phyloP scores from a whole-genome alignment of 2,329 filamentous ascomycete genomes.

The Diaporthe sp. region DNA sequence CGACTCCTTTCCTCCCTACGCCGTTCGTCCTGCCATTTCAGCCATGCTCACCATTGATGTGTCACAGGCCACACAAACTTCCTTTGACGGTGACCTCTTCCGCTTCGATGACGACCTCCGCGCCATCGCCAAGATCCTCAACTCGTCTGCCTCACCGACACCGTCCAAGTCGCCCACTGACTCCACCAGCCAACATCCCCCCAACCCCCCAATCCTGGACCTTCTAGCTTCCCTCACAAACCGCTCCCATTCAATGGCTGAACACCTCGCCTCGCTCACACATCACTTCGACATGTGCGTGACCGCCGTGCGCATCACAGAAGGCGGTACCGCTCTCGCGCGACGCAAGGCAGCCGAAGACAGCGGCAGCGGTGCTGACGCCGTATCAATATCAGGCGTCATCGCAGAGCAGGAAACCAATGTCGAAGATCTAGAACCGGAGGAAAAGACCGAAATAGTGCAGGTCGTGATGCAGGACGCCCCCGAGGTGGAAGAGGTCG shows the following conservation, averaged over 20 bases:
- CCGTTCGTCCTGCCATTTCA: background rate
- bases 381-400: slow-evolving; percentile 74
- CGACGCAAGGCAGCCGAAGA: slow-evolving; percentile 77
- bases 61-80: slow-evolving; percentile 70
- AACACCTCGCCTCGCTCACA: slow-evolving; percentile 82
- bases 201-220: slow-evolving; percentile 56
- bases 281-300: slow-evolving; percentile 94
- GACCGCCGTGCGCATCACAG: slow-evolving; percentile 84
- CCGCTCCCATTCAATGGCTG: slow-evolving; percentile 86
- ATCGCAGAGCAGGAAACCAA: slow-evolving; percentile 70
- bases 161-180: slow-evolving; percentile 49
- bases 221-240: slow-evolving; percentile 75
- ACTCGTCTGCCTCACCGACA: slow-evolving; percentile 51
- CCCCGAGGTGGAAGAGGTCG: slow-evolving; percentile 74
- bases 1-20: background rate
- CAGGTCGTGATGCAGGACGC: slow-evolving; percentile 81
- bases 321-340: slow-evolving; percentile 42
- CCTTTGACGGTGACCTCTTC: slow-evolving; percentile 81
- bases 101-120: slow-evolving; percentile 82
- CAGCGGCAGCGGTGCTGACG: slow-evolving; percentile 55
- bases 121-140: slow-evolving; percentile 70
- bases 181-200: slow-evolving; percentile 50
- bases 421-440: slow-evolving; percentile 71
- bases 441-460: slow-evolving; percentile 88
- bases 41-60: background rate